Evolutionary conservation across 805 yeast genomes (phyloP).

Genomic region (Schwanniomyces polymorphus): DNA sequence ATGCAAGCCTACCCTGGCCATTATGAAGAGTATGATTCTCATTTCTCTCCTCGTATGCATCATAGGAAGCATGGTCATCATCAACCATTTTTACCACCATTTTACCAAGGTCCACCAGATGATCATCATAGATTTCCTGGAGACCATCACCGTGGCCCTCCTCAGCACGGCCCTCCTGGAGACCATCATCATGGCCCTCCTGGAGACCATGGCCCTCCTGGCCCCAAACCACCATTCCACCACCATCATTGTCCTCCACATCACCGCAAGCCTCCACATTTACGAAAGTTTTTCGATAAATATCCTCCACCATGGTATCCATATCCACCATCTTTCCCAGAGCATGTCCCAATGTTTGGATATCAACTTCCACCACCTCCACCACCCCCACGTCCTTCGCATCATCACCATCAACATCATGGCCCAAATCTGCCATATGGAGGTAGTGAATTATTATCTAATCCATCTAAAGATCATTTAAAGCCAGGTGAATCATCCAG

Average conservation of each 20-base stretch:
- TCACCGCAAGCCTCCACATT: conserved; percentile 2
- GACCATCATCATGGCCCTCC: neutral
- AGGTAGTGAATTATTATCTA: neutral
- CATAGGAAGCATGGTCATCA: neutral
- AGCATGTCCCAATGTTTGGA: conserved; percentile 2
- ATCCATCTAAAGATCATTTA: neutral
- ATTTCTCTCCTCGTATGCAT: conserved; percentile 1
- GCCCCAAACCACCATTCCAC: neutral
- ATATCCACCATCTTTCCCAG: conserved; percentile 6
- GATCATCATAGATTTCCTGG: neutral
- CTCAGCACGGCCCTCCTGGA: neutral
- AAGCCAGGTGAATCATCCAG: neutral
- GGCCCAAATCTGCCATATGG: neutral
- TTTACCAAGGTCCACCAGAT: neutral
- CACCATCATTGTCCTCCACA: conserved; percentile 1
- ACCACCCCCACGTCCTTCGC: conserved; percentile 5
- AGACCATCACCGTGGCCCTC: neutral
- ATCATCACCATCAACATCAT: conserved; percentile 6
- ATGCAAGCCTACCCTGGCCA: neutral
- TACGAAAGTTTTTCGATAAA: neutral
- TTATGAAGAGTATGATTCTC: neutral
- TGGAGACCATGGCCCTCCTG: conserved; percentile 3
- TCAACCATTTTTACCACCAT: neutral
- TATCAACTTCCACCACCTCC: conserved; percentile 3
- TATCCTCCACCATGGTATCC: conserved; percentile 1